Evolutionary conservation across 129 eudicot genomes (phyloP), one percentile per base, ranked within the genome.

Genomic region (Pittosporum tobira): DNA sequence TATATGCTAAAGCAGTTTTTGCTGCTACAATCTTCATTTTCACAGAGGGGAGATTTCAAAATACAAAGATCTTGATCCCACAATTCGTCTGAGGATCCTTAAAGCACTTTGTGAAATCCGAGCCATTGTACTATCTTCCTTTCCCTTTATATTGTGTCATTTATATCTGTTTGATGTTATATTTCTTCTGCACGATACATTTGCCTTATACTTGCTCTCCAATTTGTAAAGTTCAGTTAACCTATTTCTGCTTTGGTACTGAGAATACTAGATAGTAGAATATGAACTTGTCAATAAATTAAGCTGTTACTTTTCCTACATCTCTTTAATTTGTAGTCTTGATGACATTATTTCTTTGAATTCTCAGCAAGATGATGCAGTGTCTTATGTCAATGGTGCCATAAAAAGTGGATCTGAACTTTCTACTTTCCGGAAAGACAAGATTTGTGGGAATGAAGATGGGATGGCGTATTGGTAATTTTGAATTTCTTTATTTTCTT

Each of bases 91-190:
- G 19, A 48, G 64, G 52, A 68, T 87, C 57, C 94, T 91, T 42
- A 91, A 87, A 75, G 94, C 98, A 23, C 78, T 91, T 38, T 91
- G 98, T 48, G 98, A 91, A 77, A 67, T 83, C 57, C 83, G 98
- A 73, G 81, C 87, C 57, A 81, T 73, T 72, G 98, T 91, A 77
- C 38, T 23, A 34, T 62, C 59, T 26, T 31, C 26, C 64, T 66
- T 56, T 57, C 15, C 55, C 21, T 62, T 38, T 43, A n/a, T 20
- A 20, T 26, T 36, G 12, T 15, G 3, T 61, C 25, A 0, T n/a
- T 8, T 19, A 44, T 2, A 14, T 69, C 57, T 27, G 26, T 6
- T 44, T 44, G 44, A 5, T 43, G 15, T 52, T 30, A 25, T 45
- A 36, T 16, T 27, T 66, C 12, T 25, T 6, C 12, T 26, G 3